phyloP scores from a whole-genome alignment of 2,329 filamentous ascomycete species.

The Parasarocladium wereldwijsianum region DNA sequence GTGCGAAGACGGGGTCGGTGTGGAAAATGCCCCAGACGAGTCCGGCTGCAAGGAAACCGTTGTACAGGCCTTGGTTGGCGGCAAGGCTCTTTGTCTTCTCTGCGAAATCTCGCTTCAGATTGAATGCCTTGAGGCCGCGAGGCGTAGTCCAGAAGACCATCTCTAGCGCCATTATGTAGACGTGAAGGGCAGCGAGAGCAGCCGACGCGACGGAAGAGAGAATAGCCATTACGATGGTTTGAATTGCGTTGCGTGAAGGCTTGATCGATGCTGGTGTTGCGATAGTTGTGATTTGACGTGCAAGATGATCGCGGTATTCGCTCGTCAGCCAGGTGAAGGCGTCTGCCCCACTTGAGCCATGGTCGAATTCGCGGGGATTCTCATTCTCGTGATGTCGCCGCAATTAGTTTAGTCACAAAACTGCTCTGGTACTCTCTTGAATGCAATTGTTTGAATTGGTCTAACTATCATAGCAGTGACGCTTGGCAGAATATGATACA shows the following conservation, averaged over 20 bases:
- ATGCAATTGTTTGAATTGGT: no score
- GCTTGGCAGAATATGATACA: no score
- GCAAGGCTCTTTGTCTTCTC: constrained; percentile 27
- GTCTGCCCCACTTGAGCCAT: no score
- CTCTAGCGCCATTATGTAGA: constrained; percentile 33
- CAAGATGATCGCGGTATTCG: no score
- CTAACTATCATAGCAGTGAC: no score
- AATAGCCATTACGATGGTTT: constrained; percentile 16
- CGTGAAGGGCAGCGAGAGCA: constrained; percentile 25
- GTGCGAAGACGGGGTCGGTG: constrained; percentile 23
- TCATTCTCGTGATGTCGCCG: no score
- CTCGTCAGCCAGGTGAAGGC: no score
- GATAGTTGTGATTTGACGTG: no score
- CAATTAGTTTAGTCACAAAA: no score
- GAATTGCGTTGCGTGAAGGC: no score
- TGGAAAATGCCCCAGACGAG: constrained; percentile 31
- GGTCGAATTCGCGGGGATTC: no score
- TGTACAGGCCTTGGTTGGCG: constrained; percentile 37
- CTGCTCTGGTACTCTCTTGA: no score
- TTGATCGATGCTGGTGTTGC: constrained; percentile 5
- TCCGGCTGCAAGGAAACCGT: constrained; percentile 35
- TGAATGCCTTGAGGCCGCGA: constrained; percentile 28
- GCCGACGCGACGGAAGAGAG: constrained; percentile 19
- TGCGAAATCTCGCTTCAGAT: constrained; percentile 28
- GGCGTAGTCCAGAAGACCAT: constrained; percentile 35